Percentiles rank a stretch among this genome's conserved stretches.
These are phyloP conservation scores for Insectozyma bohioensis DNA, from an alignment of 1,139 yeast genomes.

Conservation along the genomic window DNA sequence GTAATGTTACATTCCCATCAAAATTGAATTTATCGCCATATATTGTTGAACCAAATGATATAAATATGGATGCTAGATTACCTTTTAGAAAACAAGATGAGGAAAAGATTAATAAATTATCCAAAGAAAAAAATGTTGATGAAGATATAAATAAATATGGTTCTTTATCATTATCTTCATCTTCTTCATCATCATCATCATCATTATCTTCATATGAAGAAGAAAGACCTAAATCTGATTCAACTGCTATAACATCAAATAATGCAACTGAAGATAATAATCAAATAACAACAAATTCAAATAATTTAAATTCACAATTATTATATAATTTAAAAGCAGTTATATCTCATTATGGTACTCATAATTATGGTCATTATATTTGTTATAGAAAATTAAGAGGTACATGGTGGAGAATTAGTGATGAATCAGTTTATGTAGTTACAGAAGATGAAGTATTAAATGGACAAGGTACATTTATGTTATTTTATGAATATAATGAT, in stretches of 20 bases:
- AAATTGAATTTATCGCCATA: slow-evolving; percentile 64
- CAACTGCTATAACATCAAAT: slow-evolving; percentile 9
- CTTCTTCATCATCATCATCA: slow-evolving; percentile 2
- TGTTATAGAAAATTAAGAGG: slow-evolving; percentile 80
- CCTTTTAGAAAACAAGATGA: slow-evolving; percentile 67
- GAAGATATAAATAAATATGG: too few species aligned
- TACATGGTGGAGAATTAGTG: slow-evolving; percentile 93
- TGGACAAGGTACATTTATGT: slow-evolving; percentile 89
- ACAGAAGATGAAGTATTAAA: slow-evolving; percentile 75
- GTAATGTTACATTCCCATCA: slow-evolving; percentile 75
- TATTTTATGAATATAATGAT: slow-evolving; percentile 69
- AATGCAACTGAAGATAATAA: slow-evolving; percentile 14
- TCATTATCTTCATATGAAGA: slow-evolving; percentile 8
- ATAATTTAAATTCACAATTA: slow-evolving; percentile 32
- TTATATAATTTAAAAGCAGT: slow-evolving; percentile 77
- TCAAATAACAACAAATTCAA: slow-evolving; percentile 4
- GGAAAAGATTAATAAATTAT: slow-evolving; percentile 1
- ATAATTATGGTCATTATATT: slow-evolving; percentile 92
- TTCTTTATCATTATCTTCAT: too few species aligned
- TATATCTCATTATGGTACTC: slow-evolving; percentile 90
- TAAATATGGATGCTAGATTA: slow-evolving; percentile 76
- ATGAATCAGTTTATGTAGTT: slow-evolving; percentile 80
- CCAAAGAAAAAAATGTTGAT: slow-evolving; percentile 9
- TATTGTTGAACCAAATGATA: slow-evolving; percentile 67
- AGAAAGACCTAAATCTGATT: slow-evolving; percentile 11